Evolutionary conservation across 306 rosid genomes (phyloP), one percentile per base, ranked within the genome.

Genomic region (Trifolium repens): DNA sequence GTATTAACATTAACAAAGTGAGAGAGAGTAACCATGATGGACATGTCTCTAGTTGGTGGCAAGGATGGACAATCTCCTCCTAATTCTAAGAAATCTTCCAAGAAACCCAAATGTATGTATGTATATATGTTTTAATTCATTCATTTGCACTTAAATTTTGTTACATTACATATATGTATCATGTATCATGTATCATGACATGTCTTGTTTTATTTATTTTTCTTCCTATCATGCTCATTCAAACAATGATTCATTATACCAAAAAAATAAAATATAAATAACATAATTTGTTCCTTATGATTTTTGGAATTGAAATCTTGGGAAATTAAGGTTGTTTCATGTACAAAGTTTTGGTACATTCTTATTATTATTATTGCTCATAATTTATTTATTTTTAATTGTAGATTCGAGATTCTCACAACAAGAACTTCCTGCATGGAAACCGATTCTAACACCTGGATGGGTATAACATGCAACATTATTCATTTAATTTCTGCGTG

Each of bases 361-460:
- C 0, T 30, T 39, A 39, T 60, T 60, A 14, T 60, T 60, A 14
- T 35, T 50, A 54, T 49, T 2, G 43, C 58, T 66, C 16, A 22
- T 43, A 44, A 12, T 1, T 26, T 58, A 42, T 76, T 1, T 7
- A n/a, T n/a, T 43, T 69, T 57, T 8, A 3, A n/a, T 16, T 49
- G 76, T 60, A 81, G 88, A 85, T 79, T 72, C 86, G 60, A 46
- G 5, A 68, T 85, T 85, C 73, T 75, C 88, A 52, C 88, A 85
- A 37, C 86, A 85, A 85, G 88, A 79, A 22, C 86, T 85, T 72
- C 80, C 86, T 17, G 86, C 80, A 22, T 85, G 80, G 86, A 70
- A 85, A 76, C 86, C 88, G 12, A 85, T 85, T 62, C 67, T 82
- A 67, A 79, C 88, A 60, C 88, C 88, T 17, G 75, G 78, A 75